Conservation (phyloP, 2,329 filamentous ascomycete species). For the Fusarium sp. region DNA sequence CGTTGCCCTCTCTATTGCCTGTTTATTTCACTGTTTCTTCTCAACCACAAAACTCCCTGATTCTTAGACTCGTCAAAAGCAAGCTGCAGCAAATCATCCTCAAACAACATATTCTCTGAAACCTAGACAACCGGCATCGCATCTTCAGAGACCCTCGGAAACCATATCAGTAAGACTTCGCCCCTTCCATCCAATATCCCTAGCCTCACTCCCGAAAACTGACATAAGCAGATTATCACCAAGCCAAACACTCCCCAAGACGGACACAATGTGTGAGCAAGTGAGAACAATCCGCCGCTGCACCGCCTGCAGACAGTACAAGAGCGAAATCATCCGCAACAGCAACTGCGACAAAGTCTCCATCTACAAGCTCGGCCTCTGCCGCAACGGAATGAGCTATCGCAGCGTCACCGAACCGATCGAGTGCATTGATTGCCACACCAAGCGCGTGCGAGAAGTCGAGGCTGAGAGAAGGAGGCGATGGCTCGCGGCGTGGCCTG, state of each 20-base stretch:
- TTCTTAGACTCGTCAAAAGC: accelerated
- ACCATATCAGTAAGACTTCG: background rate
- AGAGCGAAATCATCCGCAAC: background rate
- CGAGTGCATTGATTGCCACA: background rate
- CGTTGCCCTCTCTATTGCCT: accelerated
- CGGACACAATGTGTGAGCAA: conserved; percentile 3
- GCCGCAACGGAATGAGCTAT: background rate
- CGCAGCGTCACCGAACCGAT: background rate
- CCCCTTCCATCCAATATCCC: background rate
- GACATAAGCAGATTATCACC: background rate
- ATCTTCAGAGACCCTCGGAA: accelerated
- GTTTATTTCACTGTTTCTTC: background rate
- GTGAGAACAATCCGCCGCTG: background rate
- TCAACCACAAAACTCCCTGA: accelerated
- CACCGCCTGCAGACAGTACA: background rate
- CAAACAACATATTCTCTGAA: no score
- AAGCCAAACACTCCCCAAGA: no score
- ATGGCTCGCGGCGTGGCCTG: background rate
- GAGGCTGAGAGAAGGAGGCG: background rate
- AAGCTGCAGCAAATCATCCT: background rate
- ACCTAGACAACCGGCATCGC: no score
- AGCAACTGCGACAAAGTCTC: background rate
- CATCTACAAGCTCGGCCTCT: background rate
- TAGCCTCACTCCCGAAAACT: no score
- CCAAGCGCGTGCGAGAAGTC: background rate